Base-by-base conservation (phyloP, 2,329 filamentous ascomycete genomes). In the Geosmithia putterillii region DNA sequence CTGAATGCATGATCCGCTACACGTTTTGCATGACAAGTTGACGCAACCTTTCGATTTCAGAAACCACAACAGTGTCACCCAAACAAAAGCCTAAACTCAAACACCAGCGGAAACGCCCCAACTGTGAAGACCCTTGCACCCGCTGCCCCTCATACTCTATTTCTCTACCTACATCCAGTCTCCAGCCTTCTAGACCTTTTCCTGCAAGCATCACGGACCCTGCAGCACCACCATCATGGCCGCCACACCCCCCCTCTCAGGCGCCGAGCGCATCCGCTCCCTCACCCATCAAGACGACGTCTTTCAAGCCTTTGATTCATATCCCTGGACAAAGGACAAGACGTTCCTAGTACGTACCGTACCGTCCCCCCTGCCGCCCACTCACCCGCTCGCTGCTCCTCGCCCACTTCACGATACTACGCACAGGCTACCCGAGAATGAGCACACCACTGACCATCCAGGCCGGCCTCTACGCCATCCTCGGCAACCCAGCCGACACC, bases 281-380 rank as follows among this genome's bases (percentile, higher is more conserved):
- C 58, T 66, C 42, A 57, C 53, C 34, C 56, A 60, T 45, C 52
- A 68, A 43, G 58, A 61, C 47, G 56, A 64, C 42, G 58, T 79
- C 46, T 84, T 76, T 57, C 62, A 66, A 45, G 73, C 79, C 47
- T 73, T 86, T 42, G 78, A 83, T 52, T 61, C 63, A 20, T 86
- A 86, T 54, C 70, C 74, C 17, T 87, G 82, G 82, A 69, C 70
- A 46, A 71, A 72, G 47, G 83, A 87, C 59, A 66, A 70, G 42
- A 75, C 77, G 49, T 87, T 86, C 54, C 77, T 84, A 62, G 78
- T 78, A 62, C 38, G 51, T 41, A 35, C 19, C 10, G n/a, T n/a
- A n/a, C 35, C 15, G 19, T 25, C 21, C 18, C 18, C 28, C n/a
- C 9, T 20, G 19, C 20, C 7, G 41, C 40, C 22, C 41, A 37